Conservation (phyloP, 768 basidiomycete genomes). For the Tricholoma matsutake region DNA sequence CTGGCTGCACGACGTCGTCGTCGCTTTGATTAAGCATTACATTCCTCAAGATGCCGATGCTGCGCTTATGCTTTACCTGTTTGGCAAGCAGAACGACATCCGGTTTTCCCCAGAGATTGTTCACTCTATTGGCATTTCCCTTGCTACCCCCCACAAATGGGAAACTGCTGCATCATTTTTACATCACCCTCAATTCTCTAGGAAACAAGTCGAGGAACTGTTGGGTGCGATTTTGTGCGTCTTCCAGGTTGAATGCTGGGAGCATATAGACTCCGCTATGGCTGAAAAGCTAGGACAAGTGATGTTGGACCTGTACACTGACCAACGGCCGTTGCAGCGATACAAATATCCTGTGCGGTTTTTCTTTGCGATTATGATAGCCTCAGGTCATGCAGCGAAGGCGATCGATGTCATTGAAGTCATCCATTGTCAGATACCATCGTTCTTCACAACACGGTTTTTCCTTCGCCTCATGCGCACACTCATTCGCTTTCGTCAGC, state of each 20-base stretch:
- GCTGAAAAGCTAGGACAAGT: conserved; percentile 32
- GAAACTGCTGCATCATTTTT: conserved; percentile 34
- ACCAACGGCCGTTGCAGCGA: conserved; percentile 25
- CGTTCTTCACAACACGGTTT: conserved; percentile 39
- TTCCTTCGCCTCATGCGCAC: conserved; percentile 36
- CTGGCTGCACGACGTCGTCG: conserved; percentile 28
- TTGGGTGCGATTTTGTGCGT: conserved; percentile 35
- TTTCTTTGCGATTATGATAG: conserved; percentile 38
- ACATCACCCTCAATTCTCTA: conserved; percentile 25
- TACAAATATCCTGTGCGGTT: conserved; percentile 47
- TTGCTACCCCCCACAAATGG: conserved; percentile 28
- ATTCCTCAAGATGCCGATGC: conserved; percentile 25
- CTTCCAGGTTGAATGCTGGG: conserved; percentile 32
- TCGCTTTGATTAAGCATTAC: conserved; percentile 19
- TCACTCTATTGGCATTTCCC: conserved; percentile 29
- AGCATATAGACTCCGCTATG: conserved; percentile 25
- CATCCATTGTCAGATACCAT: conserved; percentile 31
- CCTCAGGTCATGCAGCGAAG: conserved; percentile 32
- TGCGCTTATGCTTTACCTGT: conserved; percentile 33
- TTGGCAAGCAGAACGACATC: conserved; percentile 22
- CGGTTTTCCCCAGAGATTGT: conserved; percentile 20
- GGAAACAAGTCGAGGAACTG: conserved; percentile 32
- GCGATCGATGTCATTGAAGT: conserved; percentile 39
- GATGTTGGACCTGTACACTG: conserved; percentile 34
- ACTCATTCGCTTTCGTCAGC: conserved; percentile 40